phyloP scores from a whole-genome alignment of 768 basidiomycete genomes.

The Leucocoprinus leucothites region DNA sequence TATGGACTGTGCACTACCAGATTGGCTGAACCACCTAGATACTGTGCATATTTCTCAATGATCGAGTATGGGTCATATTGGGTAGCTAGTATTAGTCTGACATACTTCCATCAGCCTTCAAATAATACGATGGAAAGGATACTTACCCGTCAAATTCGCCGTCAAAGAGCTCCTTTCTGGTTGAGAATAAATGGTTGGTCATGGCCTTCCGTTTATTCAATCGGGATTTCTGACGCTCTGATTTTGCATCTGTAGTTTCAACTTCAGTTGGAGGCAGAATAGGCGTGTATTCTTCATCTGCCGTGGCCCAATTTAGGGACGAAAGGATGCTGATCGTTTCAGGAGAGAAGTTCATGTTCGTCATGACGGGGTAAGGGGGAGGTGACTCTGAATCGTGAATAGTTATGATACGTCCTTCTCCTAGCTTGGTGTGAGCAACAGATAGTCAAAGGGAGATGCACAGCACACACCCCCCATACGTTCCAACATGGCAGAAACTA shows the following conservation, averaged over 20 bases:
- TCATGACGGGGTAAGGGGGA: conserved; percentile 82
- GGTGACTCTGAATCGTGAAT: conserved; percentile 91
- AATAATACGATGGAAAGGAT: background rate
- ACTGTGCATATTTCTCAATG: conserved; percentile 67
- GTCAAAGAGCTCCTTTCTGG: conserved; percentile 76
- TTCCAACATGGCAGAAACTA: conserved; percentile 83
- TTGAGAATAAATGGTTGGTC: conserved; percentile 55
- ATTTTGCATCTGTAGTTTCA: conserved; percentile 54
- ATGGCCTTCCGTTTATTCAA: conserved; percentile 75
- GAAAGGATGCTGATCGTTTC: conserved; percentile 52
- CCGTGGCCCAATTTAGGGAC: conserved; percentile 89
- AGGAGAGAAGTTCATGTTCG: conserved; percentile 81
- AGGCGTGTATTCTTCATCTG: conserved; percentile 72
- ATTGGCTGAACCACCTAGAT: conserved; percentile 80
- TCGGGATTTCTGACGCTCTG: conserved; percentile 68
- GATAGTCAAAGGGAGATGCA: background rate
- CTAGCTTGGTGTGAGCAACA: conserved; percentile 32
- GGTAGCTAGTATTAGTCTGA: conserved; percentile 65
- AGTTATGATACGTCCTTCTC: conserved; percentile 75
- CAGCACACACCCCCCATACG: conserved; percentile 68
- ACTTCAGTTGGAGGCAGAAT: conserved; percentile 58
- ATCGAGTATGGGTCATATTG: conserved; percentile 86
- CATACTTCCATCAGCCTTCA: background rate
- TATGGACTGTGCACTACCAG: conserved; percentile 84
- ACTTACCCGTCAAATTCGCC: conserved; percentile 89